A percentile compares a stretch with the other conserved stretches of the same genome.
phyloP scores from a whole-genome alignment of 345 rosid genomes.

The Boechera stricta region DNA sequence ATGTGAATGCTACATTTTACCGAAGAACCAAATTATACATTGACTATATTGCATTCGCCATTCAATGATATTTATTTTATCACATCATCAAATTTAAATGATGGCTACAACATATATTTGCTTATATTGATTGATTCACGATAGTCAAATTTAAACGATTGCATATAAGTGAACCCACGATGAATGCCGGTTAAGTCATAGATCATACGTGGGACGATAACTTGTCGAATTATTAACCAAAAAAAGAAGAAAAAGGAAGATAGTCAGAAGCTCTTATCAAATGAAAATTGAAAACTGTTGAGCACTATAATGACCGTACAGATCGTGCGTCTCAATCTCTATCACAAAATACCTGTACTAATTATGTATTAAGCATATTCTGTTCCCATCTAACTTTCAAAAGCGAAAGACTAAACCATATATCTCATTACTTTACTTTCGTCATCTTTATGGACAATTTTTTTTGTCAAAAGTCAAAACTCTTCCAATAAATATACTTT shows the following conservation, averaged over 20 bases:
- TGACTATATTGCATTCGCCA: not conserved
- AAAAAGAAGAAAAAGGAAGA: slow-evolving; percentile 9
- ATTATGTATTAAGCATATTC: slow-evolving; percentile 8
- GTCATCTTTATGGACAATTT: slow-evolving; percentile 7
- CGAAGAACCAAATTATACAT: not conserved
- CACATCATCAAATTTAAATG: not conserved
- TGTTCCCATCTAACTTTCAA: slow-evolving; percentile 19
- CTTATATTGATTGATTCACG: not conserved
- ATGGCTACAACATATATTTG: not conserved
- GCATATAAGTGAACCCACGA: slow-evolving; percentile 15
- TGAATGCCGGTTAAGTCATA: not conserved
- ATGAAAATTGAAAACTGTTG: slow-evolving; percentile 9
- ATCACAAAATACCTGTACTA: slow-evolving; percentile 16
- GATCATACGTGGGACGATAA: slow-evolving; percentile 19
- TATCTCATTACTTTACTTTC: not conserved
- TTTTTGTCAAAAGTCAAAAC: slow-evolving; percentile 1
- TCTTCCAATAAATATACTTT: not conserved
- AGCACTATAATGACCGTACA: slow-evolving; percentile 37
- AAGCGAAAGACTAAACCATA: not conserved
- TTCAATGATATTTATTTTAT: not conserved
- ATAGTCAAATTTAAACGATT: too few species aligned
- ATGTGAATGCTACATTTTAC: slow-evolving; percentile 27
- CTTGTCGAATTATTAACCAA: slow-evolving; percentile 1
- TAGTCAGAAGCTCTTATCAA: slow-evolving; percentile 44
- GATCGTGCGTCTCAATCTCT: slow-evolving; percentile 31